Evolutionary conservation across 2,329 filamentous ascomycete species (phyloP).

Genomic region (Cercospora janseana): DNA sequence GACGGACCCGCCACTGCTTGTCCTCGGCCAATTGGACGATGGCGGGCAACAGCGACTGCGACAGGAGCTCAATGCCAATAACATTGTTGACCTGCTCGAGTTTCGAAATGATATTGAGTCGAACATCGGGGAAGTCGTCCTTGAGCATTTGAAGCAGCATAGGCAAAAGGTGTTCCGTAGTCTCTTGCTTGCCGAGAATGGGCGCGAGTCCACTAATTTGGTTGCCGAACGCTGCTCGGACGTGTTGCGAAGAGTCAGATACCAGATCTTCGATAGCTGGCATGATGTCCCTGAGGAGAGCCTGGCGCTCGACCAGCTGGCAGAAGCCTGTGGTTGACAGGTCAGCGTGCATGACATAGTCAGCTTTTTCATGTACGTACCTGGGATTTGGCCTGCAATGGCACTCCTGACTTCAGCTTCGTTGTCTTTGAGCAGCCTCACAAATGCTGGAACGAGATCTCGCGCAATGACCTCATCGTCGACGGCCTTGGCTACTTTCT

Average conservation of each 20-base stretch:
- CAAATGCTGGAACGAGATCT: conserved; percentile 93
- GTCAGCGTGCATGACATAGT: not conserved
- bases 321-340: conserved; percentile 71
- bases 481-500: conserved; percentile 99
- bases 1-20: conserved; percentile 97
- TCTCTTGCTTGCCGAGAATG: conserved; percentile 98
- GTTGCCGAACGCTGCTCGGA: conserved; percentile 89
- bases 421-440: conserved; percentile 95
- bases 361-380: conserved; percentile 42
- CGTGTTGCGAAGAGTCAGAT: conserved; percentile 93
- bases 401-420: conserved; percentile 97
- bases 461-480: conserved; percentile 93
- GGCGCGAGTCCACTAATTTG: conserved; percentile 96
- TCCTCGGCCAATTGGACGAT: conserved; percentile 97
- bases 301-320: conserved; percentile 78
- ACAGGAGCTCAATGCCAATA: conserved; percentile 95
- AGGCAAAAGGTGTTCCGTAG: conserved; percentile 90
- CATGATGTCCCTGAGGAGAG: conserved; percentile 94
- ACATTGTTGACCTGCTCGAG: conserved; percentile 98
- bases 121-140: conserved; percentile 97
- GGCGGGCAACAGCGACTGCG: conserved; percentile 91
- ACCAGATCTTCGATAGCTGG: conserved; percentile 93
- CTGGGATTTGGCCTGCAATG: conserved; percentile 93
- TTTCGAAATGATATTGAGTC: conserved; percentile 99
- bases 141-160: conserved; percentile 99